A percentile compares a stretch with the other conserved stretches of the same genome.
phyloP scores from a whole-genome alignment of 2,329 filamentous ascomycete genomes.

The Epichloe brachyelytri region DNA sequence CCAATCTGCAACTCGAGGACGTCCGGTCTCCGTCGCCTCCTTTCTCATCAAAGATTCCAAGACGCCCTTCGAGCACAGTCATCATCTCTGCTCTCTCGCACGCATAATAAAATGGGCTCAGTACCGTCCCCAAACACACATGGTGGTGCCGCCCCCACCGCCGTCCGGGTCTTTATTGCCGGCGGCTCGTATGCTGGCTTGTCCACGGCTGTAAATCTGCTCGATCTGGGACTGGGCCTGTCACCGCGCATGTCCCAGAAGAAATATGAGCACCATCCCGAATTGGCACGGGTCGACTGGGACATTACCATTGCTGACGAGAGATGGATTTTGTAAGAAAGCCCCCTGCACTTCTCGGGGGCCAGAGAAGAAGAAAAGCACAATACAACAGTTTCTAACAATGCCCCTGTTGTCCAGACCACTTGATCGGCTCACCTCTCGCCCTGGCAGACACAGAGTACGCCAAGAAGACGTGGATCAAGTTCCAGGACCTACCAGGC shows the following conservation, averaged over 20 bases:
- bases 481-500: conserved; percentile 52
- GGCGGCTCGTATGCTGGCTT: conserved; percentile 65
- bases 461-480: conserved; percentile 56
- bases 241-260: conserved; percentile 30
- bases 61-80: background rate
- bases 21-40: background rate
- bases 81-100: background rate
- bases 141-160: conserved; percentile 16
- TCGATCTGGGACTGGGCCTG: conserved; percentile 49
- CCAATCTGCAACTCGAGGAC: background rate
- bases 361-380: background rate
- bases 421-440: conserved; percentile 63
- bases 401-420: conserved; percentile 34
- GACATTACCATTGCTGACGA: conserved; percentile 67
- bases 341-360: too few relatives aligned
- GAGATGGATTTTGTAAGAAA: conserved; percentile 64
- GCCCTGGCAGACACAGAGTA: conserved; percentile 52
- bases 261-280: conserved; percentile 26
- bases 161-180: conserved; percentile 49
- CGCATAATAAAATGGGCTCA: conserved; percentile 15
- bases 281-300: conserved; percentile 37
- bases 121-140: conserved; percentile 10
- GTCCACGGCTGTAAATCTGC: conserved; percentile 50
- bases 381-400: background rate
- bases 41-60: background rate